These are phyloP conservation scores for Orychophragmus violaceus DNA, from an alignment of 345 rosid species.

Conservation along the genomic window DNA sequence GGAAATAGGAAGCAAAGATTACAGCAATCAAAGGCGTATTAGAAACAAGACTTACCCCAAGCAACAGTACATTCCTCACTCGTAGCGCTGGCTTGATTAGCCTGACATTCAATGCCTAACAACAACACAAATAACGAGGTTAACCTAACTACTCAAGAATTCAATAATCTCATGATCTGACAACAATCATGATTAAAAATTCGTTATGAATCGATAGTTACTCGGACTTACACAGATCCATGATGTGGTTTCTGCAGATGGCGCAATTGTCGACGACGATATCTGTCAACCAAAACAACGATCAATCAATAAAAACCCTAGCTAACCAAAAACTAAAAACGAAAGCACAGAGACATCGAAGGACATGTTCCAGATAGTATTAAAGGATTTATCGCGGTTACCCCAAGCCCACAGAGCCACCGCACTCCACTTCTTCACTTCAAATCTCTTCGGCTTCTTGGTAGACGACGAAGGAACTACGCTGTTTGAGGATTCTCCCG, in stretches of 20 bases:
- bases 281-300: slow-evolving; percentile 42
- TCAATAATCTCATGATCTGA: neutral
- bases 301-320: neutral
- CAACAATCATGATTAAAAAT: neutral
- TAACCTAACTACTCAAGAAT: neutral
- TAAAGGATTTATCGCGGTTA: slow-evolving; percentile 26
- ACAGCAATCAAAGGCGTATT: neutral
- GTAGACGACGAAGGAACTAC: slow-evolving; percentile 46
- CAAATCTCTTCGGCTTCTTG: slow-evolving; percentile 79
- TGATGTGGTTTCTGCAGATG: slow-evolving; percentile 92
- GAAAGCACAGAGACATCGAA: neutral
- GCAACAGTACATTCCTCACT: slow-evolving; percentile 98
- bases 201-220: neutral
- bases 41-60: slow-evolving; percentile 58
- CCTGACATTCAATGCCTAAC: slow-evolving; percentile 92
- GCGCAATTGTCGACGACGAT: slow-evolving; percentile 96
- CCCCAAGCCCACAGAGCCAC: slow-evolving; percentile 99
- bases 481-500: slow-evolving; percentile 58
- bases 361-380: neutral
- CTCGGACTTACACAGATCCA: slow-evolving; percentile 76
- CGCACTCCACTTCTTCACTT: slow-evolving; percentile 94
- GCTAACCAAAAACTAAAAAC: neutral
- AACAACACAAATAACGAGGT: slow-evolving; percentile 2
- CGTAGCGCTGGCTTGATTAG: slow-evolving; percentile 88
- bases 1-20: neutral